Evolutionary conservation across 441 rosid species (phyloP).

Genomic region (Erodium trifolium): DNA sequence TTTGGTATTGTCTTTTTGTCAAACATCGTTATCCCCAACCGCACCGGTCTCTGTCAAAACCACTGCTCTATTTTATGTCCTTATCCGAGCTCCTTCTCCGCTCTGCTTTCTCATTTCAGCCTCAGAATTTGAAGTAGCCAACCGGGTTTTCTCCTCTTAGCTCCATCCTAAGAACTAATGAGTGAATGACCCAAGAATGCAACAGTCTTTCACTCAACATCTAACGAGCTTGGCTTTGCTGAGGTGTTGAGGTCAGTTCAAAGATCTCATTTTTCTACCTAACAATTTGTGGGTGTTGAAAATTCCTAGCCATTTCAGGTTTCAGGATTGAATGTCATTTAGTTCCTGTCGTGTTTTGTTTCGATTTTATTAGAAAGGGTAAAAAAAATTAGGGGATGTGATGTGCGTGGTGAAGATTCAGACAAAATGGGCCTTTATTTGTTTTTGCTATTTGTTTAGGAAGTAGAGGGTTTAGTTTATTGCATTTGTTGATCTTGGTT

Average conservation of each 20-base stretch:
- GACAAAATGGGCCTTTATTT: slow-evolving; percentile 22
- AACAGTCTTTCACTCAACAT: slow-evolving; percentile 1
- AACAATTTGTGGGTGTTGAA: slow-evolving; percentile 9
- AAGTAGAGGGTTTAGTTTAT: slow-evolving; percentile 14
- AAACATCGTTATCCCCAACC: not conserved
- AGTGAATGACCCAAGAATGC: slow-evolving; percentile 13
- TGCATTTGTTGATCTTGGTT: slow-evolving; percentile 8
- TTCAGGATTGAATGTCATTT: slow-evolving; percentile 14
- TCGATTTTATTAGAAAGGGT: not conserved
- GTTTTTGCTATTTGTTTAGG: slow-evolving; percentile 17
- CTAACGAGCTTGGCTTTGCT: not conserved
- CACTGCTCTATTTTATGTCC: slow-evolving; percentile 1
- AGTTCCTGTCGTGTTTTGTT: slow-evolving; percentile 11
- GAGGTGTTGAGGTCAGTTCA: not conserved
- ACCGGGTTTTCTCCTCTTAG: not conserved
- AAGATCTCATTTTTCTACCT: slow-evolving; percentile 9
- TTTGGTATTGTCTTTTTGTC: not conserved
- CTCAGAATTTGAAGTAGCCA: not conserved
- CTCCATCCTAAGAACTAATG: not conserved
- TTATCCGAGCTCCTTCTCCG: not conserved
- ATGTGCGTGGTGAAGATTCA: slow-evolving; percentile 32
- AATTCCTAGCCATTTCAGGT: slow-evolving; percentile 20
- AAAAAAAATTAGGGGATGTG: slow-evolving; percentile 3
- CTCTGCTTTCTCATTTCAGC: not conserved
- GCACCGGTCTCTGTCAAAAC: not conserved